Conservation (phyloP, 2,329 filamentous ascomycete genomes). For the Phyllosticta paracitricarpa region DNA sequence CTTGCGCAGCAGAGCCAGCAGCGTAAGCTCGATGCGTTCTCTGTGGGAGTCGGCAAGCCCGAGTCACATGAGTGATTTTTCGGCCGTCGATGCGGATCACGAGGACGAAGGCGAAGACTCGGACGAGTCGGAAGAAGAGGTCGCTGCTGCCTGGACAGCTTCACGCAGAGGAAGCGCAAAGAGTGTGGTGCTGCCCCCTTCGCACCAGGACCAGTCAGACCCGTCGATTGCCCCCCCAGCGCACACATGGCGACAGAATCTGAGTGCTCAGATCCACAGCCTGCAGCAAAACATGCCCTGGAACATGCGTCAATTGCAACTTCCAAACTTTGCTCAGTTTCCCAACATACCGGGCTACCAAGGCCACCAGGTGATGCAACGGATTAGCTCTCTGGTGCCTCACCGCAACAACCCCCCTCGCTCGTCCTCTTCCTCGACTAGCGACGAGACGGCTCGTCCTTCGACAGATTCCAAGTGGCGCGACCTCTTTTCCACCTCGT, state of each 20-base stretch:
- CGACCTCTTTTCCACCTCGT: slow-evolving; percentile 27
- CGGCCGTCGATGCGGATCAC: slow-evolving; percentile 5
- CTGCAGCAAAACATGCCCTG: slow-evolving; percentile 62
- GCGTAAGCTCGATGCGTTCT: slow-evolving; percentile 56
- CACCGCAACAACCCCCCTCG: slow-evolving; percentile 45
- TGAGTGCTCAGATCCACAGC: slow-evolving; percentile 64
- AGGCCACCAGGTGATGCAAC: slow-evolving; percentile 56
- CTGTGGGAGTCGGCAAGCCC: slow-evolving; percentile 47
- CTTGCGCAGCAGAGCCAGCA: slow-evolving; percentile 53
- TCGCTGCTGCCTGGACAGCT: slow-evolving; percentile 1
- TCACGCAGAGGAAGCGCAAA: slow-evolving; percentile 6
- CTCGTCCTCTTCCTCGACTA: not conserved
- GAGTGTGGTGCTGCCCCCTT: not conserved
- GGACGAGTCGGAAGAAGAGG: slow-evolving; percentile 1
- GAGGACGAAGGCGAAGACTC: slow-evolving; percentile 9
- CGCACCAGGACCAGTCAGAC: not conserved
- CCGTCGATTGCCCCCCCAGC: slow-evolving; percentile 41
- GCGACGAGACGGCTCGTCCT: slow-evolving; percentile 27
- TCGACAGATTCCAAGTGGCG: slow-evolving; percentile 12
- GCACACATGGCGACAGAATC: slow-evolving; percentile 49
- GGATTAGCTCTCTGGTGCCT: slow-evolving; percentile 64
- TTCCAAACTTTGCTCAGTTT: slow-evolving; percentile 33
- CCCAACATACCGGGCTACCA: slow-evolving; percentile 60
- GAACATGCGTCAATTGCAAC: slow-evolving; percentile 51
- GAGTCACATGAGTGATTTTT: slow-evolving; percentile 3